Percentiles rank a stretch among this genome's conserved stretches.
phyloP scores from a whole-genome alignment of 192 early-diverging fungal genomes.

The Irineochytrium annulatum region DNA sequence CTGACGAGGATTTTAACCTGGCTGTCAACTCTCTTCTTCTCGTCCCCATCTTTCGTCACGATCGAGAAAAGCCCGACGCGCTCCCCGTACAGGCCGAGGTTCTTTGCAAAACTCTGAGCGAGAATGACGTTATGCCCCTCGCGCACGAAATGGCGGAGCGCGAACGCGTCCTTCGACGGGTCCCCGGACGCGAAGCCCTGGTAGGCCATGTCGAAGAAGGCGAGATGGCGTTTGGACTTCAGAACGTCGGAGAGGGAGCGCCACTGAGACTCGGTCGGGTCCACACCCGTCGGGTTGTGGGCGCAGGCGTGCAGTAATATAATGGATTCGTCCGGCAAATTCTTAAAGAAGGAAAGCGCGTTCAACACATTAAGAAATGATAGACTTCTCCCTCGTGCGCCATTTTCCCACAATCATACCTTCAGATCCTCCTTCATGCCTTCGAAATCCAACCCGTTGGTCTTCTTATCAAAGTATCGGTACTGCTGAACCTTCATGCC shows the following conservation, averaged over 20 bases:
- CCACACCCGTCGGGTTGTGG: conserved; percentile 99
- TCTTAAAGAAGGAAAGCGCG: conserved; percentile 17
- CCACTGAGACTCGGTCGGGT: conserved; percentile 93
- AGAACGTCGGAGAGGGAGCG: conserved; percentile 73
- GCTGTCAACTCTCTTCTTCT: conserved; percentile 77
- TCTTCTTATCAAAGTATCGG: conserved; percentile 91
- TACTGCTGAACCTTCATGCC: conserved; percentile 85
- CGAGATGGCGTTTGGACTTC: conserved; percentile 72
- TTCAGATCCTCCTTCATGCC: conserved; percentile 89
- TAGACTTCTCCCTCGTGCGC: neutral
- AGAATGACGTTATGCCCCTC: conserved; percentile 71
- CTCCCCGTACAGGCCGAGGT: conserved; percentile 99
- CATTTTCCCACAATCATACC: conserved; percentile 22
- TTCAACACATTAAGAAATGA: neutral
- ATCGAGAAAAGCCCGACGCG: conserved; percentile 90
- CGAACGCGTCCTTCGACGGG: conserved; percentile 83
- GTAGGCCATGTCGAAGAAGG: conserved; percentile 99
- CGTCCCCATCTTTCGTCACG: conserved; percentile 66
- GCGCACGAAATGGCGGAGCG: conserved; percentile 88
- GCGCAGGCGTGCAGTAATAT: conserved; percentile 97
- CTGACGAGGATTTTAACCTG: conserved; percentile 96
- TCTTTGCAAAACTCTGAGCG: conserved; percentile 98
- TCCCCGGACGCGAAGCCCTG: conserved; percentile 98
- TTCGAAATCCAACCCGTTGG: conserved; percentile 87
- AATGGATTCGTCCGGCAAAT: conserved; percentile 80